Conservation (phyloP, 75 land plant genomes). For the Pinus tabuliformis region DNA sequence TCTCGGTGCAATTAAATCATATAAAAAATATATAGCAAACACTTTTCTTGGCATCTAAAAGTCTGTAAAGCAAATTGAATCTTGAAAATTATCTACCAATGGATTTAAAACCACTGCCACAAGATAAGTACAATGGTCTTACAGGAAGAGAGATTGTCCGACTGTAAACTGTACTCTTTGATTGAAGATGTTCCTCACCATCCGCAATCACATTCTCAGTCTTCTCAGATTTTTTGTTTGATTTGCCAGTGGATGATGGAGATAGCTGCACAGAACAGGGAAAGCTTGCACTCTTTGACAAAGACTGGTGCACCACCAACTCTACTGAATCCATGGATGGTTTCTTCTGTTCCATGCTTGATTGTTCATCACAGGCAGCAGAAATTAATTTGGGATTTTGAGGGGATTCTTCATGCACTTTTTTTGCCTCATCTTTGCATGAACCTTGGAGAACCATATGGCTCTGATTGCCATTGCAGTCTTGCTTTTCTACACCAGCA, state of each 20-base stretch:
- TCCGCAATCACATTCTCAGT: not conserved
- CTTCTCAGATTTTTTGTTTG: not conserved
- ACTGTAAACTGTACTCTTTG: not conserved
- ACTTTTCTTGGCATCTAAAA: too few species aligned
- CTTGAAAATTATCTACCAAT: not conserved
- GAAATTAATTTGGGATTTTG: not conserved
- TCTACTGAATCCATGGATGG: not conserved
- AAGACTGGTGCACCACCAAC: not conserved
- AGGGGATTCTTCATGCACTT: not conserved
- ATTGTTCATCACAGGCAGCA: not conserved
- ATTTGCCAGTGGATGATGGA: not conserved
- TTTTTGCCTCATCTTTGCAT: not conserved
- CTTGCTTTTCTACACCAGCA: not conserved
- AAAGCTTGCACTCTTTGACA: not conserved
- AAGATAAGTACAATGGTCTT: not conserved
- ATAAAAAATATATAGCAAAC: too few species aligned
- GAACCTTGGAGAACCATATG: not conserved
- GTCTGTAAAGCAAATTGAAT: not conserved
- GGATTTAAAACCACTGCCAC: not conserved
- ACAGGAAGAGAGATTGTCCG: slow-evolving; percentile 4
- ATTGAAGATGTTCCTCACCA: not conserved
- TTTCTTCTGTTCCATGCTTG: not conserved
- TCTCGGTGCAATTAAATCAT: too few species aligned
- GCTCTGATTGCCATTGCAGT: not conserved
- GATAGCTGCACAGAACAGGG: not conserved